Conservation (phyloP, 306 rosid genomes). For the Vigna unguiculata region DNA sequence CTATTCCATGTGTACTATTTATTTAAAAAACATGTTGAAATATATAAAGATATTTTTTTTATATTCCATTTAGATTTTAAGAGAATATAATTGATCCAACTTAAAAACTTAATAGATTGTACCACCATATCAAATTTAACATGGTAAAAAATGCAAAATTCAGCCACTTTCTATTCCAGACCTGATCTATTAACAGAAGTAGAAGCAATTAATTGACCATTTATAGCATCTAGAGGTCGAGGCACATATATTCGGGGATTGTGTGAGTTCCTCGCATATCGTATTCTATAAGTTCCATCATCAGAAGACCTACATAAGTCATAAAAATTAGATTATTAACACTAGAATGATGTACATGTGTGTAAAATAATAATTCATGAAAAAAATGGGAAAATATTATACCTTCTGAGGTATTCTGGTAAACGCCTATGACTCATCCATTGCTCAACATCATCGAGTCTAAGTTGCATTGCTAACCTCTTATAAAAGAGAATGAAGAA, state of each 20-base stretch:
- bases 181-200: constrained; percentile 36
- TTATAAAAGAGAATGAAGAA: no score
- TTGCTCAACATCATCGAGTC: no score
- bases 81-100: constrained; percentile 36
- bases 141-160: no score
- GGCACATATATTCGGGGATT: constrained; percentile 75
- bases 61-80: constrained; percentile 11
- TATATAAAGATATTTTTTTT: neutral
- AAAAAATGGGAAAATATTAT: no score
- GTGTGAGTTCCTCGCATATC: constrained; percentile 85
- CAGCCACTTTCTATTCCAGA: constrained; percentile 42
- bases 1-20: constrained; percentile 24
- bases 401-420: no score
- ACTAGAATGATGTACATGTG: neutral
- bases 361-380: neutral
- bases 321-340: constrained; percentile 33
- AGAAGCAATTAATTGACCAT: constrained; percentile 65
- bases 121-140: constrained; percentile 38
- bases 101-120: constrained; percentile 26
- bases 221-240: constrained; percentile 65
- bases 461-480: no score
- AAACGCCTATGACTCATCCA: no score
- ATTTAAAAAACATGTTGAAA: constrained; percentile 23
- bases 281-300: constrained; percentile 91
- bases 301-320: constrained; percentile 74